A percentile compares a stretch with the other conserved stretches of the same genome.
These are phyloP conservation scores for Berberis thunbergii DNA, from an alignment of 164 flowering plant species.

Conservation along the genomic window DNA sequence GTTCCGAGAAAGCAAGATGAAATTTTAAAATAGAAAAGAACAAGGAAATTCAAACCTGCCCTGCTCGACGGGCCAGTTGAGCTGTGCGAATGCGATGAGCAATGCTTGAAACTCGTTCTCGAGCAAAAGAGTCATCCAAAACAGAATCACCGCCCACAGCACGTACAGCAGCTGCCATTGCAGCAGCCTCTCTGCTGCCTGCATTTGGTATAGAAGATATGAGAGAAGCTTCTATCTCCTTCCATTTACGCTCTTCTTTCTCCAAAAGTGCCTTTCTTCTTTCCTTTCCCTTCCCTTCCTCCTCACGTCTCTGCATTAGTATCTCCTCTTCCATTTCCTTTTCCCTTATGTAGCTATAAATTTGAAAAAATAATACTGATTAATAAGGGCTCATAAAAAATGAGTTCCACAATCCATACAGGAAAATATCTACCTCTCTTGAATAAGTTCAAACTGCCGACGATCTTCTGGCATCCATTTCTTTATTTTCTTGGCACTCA, in stretches of 20 bases:
- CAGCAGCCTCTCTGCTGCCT: slow-evolving; percentile 93
- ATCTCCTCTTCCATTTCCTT: slow-evolving; percentile 99
- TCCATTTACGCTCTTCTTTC: slow-evolving; percentile 99
- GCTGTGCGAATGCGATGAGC: slow-evolving; percentile 78
- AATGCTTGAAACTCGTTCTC: slow-evolving; percentile 87
- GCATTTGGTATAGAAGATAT: slow-evolving; percentile 97
- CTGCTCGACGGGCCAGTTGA: slow-evolving; percentile 82
- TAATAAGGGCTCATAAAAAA: background rate
- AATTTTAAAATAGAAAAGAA: background rate
- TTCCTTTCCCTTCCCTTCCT: slow-evolving; percentile 99
- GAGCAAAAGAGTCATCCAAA: slow-evolving; percentile 87
- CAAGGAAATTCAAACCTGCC: slow-evolving; percentile 41
- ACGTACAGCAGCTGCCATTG: slow-evolving; percentile 99
- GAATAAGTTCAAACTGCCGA: slow-evolving; percentile 89
- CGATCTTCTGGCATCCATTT: slow-evolving; percentile 99
- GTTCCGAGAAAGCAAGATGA: background rate
- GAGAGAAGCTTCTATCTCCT: slow-evolving; percentile 96
- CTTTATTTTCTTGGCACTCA: slow-evolving; percentile 95
- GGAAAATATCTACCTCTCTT: slow-evolving; percentile 64
- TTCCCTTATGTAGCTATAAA: slow-evolving; percentile 78
- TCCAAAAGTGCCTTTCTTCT: slow-evolving; percentile 96
- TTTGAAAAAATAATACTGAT: slow-evolving; percentile 5
- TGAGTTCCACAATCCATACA: background rate
- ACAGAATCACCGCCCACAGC: slow-evolving; percentile 99
- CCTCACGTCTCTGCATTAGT: slow-evolving; percentile 94